Conservation (phyloP, 768 basidiomycete genomes). For the Mycena belliarum region DNA sequence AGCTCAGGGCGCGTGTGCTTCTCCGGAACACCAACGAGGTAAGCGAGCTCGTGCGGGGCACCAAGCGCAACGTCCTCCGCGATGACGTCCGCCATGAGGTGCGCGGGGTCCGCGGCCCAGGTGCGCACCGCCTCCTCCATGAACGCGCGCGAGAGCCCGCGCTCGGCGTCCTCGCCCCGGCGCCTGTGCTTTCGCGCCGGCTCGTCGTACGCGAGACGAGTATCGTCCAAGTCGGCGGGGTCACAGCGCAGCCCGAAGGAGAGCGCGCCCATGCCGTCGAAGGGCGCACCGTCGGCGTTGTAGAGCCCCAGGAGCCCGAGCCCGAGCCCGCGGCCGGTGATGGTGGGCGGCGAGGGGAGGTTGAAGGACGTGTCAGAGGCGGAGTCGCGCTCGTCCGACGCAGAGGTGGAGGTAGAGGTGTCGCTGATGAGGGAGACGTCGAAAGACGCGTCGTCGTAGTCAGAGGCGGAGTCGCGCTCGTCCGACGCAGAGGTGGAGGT, state of each 20-base stretch:
- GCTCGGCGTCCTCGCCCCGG: neutral
- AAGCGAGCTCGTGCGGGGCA: too few relatives aligned
- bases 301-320: conserved; percentile 15
- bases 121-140: conserved; percentile 18
- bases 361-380: conserved; percentile 12
- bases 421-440: neutral
- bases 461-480: neutral
- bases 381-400: too few relatives aligned
- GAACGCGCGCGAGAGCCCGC: conserved; percentile 15
- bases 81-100: conserved; percentile 11
- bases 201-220: too few relatives aligned
- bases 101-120: conserved; percentile 13
- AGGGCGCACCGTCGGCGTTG: conserved; percentile 16
- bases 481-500: too few relatives aligned
- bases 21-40: too few relatives aligned
- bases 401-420: too few relatives aligned
- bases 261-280: conserved; percentile 20
- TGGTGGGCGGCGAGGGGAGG: conserved; percentile 14
- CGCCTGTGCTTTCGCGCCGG: neutral
- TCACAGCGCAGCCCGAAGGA: conserved; percentile 8
- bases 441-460: neutral
- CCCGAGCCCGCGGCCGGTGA: neutral
- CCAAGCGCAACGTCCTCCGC: conserved; percentile 5
- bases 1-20: too few relatives aligned
- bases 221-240: too few relatives aligned